phyloP scores from a whole-genome alignment of 2,329 filamentous ascomycete species.

The Xylaria sp. region DNA sequence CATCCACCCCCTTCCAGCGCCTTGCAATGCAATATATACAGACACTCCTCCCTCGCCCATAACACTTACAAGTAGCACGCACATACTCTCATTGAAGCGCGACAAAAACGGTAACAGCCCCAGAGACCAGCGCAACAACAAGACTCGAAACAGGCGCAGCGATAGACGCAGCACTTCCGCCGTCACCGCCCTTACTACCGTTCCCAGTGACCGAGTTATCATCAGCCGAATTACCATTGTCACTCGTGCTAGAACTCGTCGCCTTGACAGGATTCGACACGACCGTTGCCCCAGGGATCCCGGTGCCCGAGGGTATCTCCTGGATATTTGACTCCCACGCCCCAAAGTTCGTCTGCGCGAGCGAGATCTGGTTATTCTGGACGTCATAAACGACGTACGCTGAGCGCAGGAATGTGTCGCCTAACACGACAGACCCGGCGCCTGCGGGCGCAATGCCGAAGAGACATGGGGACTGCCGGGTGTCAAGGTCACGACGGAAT shows the following conservation, averaged over 20 bases:
- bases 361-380: conserved; percentile 63
- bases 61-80: too few relatives aligned
- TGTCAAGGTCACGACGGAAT: conserved; percentile 44
- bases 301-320: conserved; percentile 48
- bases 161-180: neutral
- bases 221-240: neutral
- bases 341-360: conserved; percentile 63
- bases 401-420: conserved; percentile 69
- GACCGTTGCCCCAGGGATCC: conserved; percentile 50
- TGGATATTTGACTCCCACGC: conserved; percentile 44
- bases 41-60: too few relatives aligned
- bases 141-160: conserved; percentile 11
- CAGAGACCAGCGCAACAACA: conserved; percentile 13
- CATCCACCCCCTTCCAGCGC: too few relatives aligned
- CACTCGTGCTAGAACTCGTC: conserved; percentile 34
- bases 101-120: conserved; percentile 16
- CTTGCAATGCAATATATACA: too few relatives aligned
- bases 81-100: conserved; percentile 14
- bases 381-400: conserved; percentile 74
- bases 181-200: conserved; percentile 2
- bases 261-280: conserved; percentile 47
- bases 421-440: conserved; percentile 54
- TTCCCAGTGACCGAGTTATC: neutral
- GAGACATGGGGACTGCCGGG: conserved; percentile 50
- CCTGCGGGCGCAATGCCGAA: conserved; percentile 62